phyloP scores from a whole-genome alignment of 257 asterid species.

The Nicotiana tomentosiformis region DNA sequence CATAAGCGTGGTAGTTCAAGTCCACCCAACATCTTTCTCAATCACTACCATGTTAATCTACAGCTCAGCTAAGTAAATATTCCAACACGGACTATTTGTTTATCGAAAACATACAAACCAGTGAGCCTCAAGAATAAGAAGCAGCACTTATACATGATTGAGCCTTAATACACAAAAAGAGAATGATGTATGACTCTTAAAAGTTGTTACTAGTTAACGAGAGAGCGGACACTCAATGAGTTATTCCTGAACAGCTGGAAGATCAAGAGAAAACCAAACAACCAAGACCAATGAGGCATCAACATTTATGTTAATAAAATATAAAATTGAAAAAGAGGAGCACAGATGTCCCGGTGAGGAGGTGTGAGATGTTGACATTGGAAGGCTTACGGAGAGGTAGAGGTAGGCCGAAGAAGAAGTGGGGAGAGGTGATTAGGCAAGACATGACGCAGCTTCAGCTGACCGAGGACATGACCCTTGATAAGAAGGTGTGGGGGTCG shows the following conservation, averaged over 20 bases:
- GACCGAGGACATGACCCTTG: no score
- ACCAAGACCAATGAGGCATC: neutral
- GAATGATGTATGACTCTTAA: neutral
- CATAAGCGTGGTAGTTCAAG: neutral
- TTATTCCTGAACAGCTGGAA: neutral
- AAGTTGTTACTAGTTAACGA: neutral
- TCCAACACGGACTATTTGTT: neutral
- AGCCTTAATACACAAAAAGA: neutral
- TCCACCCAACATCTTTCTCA: neutral
- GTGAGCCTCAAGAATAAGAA: neutral
- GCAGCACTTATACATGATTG: neutral
- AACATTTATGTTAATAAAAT: neutral
- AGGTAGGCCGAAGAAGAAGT: no score
- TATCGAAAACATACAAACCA: neutral
- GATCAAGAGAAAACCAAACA: neutral
- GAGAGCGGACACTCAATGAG: neutral
- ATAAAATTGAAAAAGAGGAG: neutral
- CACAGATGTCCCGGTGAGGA: no score
- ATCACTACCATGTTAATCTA: neutral
- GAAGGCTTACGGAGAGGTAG: no score
- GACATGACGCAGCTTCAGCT: no score
- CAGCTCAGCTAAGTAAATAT: neutral
- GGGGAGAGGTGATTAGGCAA: no score
- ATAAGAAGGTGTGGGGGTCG: no score
- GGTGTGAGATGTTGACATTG: no score